Evolutionary conservation across 768 basidiomycete species (phyloP), one percentile per base, ranked within the genome.

Genomic region (Xerocomus potaroensis): DNA sequence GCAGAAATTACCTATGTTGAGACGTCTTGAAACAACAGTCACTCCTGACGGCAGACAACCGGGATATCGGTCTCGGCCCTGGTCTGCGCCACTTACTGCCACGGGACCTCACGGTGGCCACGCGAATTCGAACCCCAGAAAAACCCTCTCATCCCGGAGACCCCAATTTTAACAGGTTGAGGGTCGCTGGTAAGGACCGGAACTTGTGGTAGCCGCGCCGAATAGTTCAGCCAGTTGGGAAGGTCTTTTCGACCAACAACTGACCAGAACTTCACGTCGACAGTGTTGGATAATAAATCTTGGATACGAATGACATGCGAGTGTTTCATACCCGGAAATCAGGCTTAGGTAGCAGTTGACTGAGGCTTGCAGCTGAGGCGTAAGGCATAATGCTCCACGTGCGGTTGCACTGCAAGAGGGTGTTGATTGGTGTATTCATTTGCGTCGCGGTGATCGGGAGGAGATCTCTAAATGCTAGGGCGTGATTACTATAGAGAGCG

Each of bases 11-110:
- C 55, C 63, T 39, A 57, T 53, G 48, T 58, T 76, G 48, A 67
- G 67, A 62, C 69, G 76, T 49, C 57, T 65, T 57, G 76, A 77
- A 39, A 77, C 76, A 4, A 76, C 75, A 26, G 58, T 75, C 48
- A 77, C 72, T 16, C 64, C 69, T 34, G 72, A 71, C 38, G 73
- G 73, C 43, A 67, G 67, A 47, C 71, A 73, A 50, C 45, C 60
- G 41, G 66, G 62, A n/a, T 55, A 43, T 40, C 53, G 49, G 43
- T 53, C 63, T 49, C 50, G 51, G 32, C 56, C 56, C 22, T 56
- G 56, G 51, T 60, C 57, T 46, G 58, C 60, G 47, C 64, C 53
- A 51, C 57, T 54, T 11, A 60, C 53, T 34, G 47, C 48, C 46
- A 56, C 45, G 53, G 38, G 48, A 21, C 57, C 54, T 50, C 55